phyloP scores from a whole-genome alignment of 352 stramenopile genomes.

The Thraustotheca clavata region DNA sequence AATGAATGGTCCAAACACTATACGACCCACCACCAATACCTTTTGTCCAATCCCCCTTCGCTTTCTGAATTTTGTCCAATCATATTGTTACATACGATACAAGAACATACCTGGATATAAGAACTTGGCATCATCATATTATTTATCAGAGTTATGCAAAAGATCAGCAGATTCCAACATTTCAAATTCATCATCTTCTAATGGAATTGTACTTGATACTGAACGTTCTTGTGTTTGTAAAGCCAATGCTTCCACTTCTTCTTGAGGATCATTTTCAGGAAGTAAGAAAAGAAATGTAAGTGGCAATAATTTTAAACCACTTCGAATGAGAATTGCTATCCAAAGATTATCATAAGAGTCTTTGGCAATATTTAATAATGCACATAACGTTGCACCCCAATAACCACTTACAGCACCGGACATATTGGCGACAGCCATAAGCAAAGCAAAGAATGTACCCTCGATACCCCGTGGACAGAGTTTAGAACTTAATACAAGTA shows the following conservation, averaged over 20 bases:
- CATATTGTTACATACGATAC: not conserved
- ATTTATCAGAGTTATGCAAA: no score
- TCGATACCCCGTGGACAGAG: conserved; percentile 94
- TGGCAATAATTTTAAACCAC: conserved; percentile 85
- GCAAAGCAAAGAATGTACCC: conserved; percentile 92
- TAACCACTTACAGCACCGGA: conserved; percentile 90
- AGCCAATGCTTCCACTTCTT: conserved; percentile 44
- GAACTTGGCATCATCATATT: no score
- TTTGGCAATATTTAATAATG: conserved; percentile 82
- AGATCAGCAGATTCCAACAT: no score
- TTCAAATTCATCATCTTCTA: no score
- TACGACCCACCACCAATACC: conserved; percentile 23
- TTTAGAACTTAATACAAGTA: conserved; percentile 91
- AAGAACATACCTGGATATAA: not conserved
- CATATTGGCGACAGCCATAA: conserved; percentile 97
- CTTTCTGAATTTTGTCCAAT: conserved; percentile 19
- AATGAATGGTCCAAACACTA: conserved; percentile 22
- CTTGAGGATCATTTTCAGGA: conserved; percentile 56
- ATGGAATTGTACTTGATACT: no score
- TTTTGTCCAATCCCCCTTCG: not conserved
- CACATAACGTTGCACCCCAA: conserved; percentile 86
- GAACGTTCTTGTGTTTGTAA: not conserved
- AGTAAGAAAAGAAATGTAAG: conserved; percentile 86
- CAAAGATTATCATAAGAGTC: conserved; percentile 88
- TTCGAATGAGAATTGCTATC: conserved; percentile 87